Conservation (phyloP, 345 rosid species). For the Eucalyptus cloeziana region DNA sequence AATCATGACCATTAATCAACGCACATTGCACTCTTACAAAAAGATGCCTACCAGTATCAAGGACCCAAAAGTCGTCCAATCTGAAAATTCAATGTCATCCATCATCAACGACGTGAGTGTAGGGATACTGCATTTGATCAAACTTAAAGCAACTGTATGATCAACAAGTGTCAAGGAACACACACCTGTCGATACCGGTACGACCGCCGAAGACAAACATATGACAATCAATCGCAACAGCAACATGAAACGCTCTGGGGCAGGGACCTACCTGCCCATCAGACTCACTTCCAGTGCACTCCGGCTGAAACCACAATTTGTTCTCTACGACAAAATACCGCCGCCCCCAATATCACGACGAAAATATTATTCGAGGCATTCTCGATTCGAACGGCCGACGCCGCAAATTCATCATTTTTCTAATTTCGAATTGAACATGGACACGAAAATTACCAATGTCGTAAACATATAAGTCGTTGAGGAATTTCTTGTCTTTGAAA, state of each 20-base stretch:
- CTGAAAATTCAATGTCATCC: slow-evolving; percentile 24
- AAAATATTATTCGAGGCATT: neutral
- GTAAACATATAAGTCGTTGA: slow-evolving; percentile 56
- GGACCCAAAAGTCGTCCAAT: slow-evolving; percentile 96
- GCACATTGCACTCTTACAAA: neutral
- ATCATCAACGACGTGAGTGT: neutral
- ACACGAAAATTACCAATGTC: slow-evolving; percentile 46
- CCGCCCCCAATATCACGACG: neutral
- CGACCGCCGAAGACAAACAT: slow-evolving; percentile 99
- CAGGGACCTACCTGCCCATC: slow-evolving; percentile 81
- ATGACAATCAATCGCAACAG: slow-evolving; percentile 82
- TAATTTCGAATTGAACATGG: neutral
- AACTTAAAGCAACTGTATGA: neutral
- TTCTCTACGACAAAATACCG: slow-evolving; percentile 36
- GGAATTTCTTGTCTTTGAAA: slow-evolving; percentile 69
- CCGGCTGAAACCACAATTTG: slow-evolving; percentile 87
- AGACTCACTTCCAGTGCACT: slow-evolving; percentile 75
- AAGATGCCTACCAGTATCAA: slow-evolving; percentile 64
- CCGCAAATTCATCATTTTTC: neutral
- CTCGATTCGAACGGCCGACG: neutral
- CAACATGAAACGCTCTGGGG: slow-evolving; percentile 90
- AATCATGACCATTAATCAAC: neutral
- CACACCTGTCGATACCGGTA: slow-evolving; percentile 59
- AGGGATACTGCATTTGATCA: neutral
- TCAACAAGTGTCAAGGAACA: neutral